Evolutionary conservation across 257 asterid genomes (phyloP).

Genomic region (Linaria vulgaris): DNA sequence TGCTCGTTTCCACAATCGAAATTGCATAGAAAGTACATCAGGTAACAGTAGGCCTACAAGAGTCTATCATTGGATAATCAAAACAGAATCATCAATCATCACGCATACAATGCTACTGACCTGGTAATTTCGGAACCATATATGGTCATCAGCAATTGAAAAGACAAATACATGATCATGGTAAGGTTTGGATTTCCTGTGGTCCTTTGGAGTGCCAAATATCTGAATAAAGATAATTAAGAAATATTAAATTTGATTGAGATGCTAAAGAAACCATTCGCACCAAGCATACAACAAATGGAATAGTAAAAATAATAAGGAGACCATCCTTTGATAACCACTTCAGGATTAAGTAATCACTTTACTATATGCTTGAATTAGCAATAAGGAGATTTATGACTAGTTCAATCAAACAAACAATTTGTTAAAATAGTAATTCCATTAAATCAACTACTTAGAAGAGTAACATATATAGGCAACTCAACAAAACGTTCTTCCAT

Average conservation of each 20-base stretch:
- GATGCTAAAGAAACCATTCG: not conserved
- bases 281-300: not conserved
- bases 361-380: not conserved
- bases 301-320: not conserved
- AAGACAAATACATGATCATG: slow-evolving; percentile 84
- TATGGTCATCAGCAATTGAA: slow-evolving; percentile 84
- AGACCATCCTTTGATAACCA: not conserved
- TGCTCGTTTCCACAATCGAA: too few relatives aligned
- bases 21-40: too few relatives aligned
- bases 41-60: too few relatives aligned
- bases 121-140: slow-evolving; percentile 99
- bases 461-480: not conserved
- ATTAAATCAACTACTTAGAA: too few relatives aligned
- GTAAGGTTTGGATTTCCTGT: slow-evolving; percentile 90
- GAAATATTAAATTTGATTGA: too few relatives aligned
- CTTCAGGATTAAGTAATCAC: not conserved
- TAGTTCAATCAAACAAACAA: not conserved
- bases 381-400: not conserved
- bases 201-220: slow-evolving; percentile 91
- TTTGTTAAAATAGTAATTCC: too few relatives aligned
- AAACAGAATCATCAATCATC: not conserved
- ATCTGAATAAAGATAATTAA: slow-evolving; percentile 45
- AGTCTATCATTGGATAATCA: too few relatives aligned
- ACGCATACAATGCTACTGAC: slow-evolving; percentile 33
- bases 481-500: not conserved